A percentile compares a stretch with the other conserved stretches of the same genome.
These are phyloP conservation scores for Raffaelea arxii DNA, from an alignment of 2,329 filamentous ascomycete species.

Conservation along the genomic window DNA sequence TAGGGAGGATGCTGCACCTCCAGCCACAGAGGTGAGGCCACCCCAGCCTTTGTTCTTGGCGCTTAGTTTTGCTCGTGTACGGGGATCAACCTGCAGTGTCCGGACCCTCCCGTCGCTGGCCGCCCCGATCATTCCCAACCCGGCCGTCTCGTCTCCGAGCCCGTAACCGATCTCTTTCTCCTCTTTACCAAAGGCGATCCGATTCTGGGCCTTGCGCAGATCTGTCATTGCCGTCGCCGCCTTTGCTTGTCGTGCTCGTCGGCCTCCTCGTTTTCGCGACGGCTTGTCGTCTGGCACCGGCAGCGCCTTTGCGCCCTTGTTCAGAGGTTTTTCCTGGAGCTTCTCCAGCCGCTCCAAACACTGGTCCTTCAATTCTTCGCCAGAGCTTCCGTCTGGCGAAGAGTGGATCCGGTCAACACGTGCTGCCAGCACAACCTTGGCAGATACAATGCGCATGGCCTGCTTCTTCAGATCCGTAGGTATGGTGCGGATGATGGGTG, in stretches of 20 bases:
- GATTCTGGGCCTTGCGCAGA: constrained; percentile 88
- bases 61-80: constrained; percentile 84
- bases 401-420: constrained; percentile 81
- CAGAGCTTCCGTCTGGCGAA: constrained; percentile 70
- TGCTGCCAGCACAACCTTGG: constrained; percentile 88
- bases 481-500: constrained; percentile 76
- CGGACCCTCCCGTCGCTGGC: constrained; percentile 82
- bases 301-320: constrained; percentile 77
- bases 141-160: constrained; percentile 71
- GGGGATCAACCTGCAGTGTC: constrained; percentile 79
- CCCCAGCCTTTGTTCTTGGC: constrained; percentile 98
- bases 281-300: constrained; percentile 95
- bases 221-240: constrained; percentile 97
- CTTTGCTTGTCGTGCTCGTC: constrained; percentile 86
- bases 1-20: constrained; percentile 68
- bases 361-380: constrained; percentile 70
- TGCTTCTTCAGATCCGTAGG: constrained; percentile 83
- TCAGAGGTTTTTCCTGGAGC: constrained; percentile 81
- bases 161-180: constrained; percentile 91
- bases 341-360: constrained; percentile 85
- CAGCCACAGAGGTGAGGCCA: constrained; percentile 43
- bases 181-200: constrained; percentile 91
- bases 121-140: constrained; percentile 91
- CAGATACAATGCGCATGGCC: constrained; percentile 88
- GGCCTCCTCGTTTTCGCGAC: constrained; percentile 80